Evolutionary conservation across 371 early-diverging fungal genomes (phyloP).

Genomic region (Actinomortierella wolfii): DNA sequence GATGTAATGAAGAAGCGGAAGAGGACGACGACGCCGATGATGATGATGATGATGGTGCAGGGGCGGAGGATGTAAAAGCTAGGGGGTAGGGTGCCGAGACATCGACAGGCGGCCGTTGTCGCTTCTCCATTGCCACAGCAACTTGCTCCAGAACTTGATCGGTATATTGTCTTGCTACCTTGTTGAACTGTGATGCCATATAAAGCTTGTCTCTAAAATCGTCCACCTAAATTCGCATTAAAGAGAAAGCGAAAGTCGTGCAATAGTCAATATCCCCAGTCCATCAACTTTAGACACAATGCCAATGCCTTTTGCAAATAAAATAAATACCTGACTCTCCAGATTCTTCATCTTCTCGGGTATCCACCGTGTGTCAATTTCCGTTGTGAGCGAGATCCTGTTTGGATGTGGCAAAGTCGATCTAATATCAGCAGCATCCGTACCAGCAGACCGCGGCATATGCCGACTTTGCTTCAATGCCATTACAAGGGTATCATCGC

Average conservation of each 20-base stretch:
- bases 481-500: neutral
- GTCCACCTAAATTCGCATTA: slow-evolving; percentile 28
- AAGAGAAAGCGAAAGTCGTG: neutral
- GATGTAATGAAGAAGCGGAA: neutral
- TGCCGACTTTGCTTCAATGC: neutral
- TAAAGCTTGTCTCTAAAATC: slow-evolving; percentile 34
- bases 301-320: neutral
- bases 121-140: slow-evolving; percentile 32
- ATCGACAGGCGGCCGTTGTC: slow-evolving; percentile 26
- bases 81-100: neutral
- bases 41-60: slow-evolving; percentile 1
- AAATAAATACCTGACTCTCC: slow-evolving; percentile 33
- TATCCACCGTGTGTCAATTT: slow-evolving; percentile 15
- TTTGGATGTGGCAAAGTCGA: neutral
- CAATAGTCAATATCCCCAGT: neutral
- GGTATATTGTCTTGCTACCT: slow-evolving; percentile 39
- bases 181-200: slow-evolving; percentile 36
- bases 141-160: slow-evolving; percentile 43
- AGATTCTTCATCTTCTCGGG: slow-evolving; percentile 31
- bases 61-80: slow-evolving; percentile 6
- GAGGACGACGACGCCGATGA: slow-evolving; percentile 7
- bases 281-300: neutral
- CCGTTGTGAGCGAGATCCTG: no score
- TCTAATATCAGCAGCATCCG: no score
- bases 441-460: no score